phyloP scores from a whole-genome alignment of 306 rosid species.

The Rubus idaeus region DNA sequence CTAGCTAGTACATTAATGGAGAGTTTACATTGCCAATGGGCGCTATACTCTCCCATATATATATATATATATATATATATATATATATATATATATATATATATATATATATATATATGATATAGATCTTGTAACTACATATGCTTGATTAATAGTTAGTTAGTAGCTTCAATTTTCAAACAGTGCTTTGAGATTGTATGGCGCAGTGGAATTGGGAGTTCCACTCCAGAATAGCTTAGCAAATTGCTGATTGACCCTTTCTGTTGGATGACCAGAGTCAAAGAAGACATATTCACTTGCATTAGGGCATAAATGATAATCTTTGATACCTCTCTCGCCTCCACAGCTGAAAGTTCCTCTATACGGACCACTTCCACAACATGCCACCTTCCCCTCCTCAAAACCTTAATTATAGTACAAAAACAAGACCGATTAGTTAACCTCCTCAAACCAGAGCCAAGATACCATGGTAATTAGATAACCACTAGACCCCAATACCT shows the following conservation, averaged over 20 bases:
- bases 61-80: no score
- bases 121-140: no score
- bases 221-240: constrained; percentile 45
- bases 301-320: neutral
- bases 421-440: no score
- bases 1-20: no score
- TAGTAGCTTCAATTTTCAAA: neutral
- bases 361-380: constrained; percentile 48
- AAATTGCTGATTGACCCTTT: constrained; percentile 21
- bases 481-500: neutral
- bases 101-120: neutral
- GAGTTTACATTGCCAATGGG: no score
- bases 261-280: constrained; percentile 38
- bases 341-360: constrained; percentile 52
- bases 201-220: neutral
- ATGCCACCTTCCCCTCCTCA: constrained; percentile 19
- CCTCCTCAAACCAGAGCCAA: no score
- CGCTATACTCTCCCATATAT: no score
- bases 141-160: neutral
- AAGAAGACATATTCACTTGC: neutral
- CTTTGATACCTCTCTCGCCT: constrained; percentile 5
- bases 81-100: neutral
- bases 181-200: constrained; percentile 4
- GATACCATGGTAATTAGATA: neutral
- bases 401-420: constrained; percentile 9